Evolutionary conservation across 257 asterid genomes (phyloP), one percentile per base, ranked within the genome.

Genomic region (Linaria vulgaris): DNA sequence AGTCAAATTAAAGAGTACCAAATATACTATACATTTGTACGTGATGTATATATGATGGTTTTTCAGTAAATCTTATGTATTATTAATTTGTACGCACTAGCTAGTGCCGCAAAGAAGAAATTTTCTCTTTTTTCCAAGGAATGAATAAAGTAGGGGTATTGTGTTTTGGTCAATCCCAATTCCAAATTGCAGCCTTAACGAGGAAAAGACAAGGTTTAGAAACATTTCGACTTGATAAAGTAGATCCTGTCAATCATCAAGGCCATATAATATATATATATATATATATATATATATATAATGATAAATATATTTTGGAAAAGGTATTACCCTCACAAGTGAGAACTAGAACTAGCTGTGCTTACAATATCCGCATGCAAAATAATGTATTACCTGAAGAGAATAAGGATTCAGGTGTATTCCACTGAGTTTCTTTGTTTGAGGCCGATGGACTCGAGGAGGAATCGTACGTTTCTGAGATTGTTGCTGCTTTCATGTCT

Each of bases 381-480:
- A 56, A 80, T 67, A 69, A 80, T 74, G 72, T 61, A 30, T n/a
- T 24, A 53, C 79, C 59, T 76, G 70, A 11, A 4, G 23, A 47
- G 16, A 9, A 47, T 47, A 22, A n/a, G 30, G 27, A 16, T n/a
- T 78, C 78, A 56, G 79, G 73, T 41, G 71, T 72, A n/a, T n/a
- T n/a, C n/a, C n/a, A n/a, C n/a, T 50, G 23, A 31, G 61, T 23
- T 23, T 66, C 73, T 70, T 72, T 81, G 22, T 67, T 70, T 47
- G 79, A 74, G 43, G 15, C 17, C 19, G 49, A 19, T 44, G 86
- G n/a, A n/a, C n/a, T 80, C 1, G 89, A 78, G 9, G 84, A 71
- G 0, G 79, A 76, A 56, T 80, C 76, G 44, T 62, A 61, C 16
- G 75, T 69, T 38, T 76, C 80, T 37, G 90, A 78, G 13, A 73